A percentile compares a stretch with the other conserved stretches of the same genome.
These are phyloP conservation scores for Aspergillus melleus DNA, from an alignment of 2,329 filamentous ascomycete species.

Conservation along the genomic window DNA sequence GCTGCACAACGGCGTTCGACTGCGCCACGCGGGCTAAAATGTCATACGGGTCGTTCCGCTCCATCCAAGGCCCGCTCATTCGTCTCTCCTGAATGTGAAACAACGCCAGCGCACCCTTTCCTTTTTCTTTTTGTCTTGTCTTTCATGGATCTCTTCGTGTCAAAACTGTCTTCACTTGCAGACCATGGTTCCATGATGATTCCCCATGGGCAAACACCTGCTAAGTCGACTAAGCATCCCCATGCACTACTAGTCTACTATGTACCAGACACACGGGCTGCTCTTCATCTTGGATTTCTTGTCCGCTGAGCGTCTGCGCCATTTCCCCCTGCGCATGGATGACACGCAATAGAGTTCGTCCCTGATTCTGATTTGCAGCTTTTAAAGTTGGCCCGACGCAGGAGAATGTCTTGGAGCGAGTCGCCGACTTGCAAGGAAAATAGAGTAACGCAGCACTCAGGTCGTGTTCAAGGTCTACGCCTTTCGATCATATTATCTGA, in stretches of 20 bases:
- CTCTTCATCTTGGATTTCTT: not conserved
- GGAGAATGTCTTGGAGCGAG: not conserved
- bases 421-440: no score
- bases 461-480: no score
- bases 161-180: no score
- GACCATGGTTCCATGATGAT: no score
- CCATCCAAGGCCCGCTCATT: no score
- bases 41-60: conserved; percentile 13
- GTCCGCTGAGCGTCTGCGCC: not conserved
- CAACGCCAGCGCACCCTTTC: not conserved
- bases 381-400: not conserved
- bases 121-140: not conserved
- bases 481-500: not conserved
- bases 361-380: not conserved
- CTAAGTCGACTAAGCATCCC: no score
- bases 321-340: not conserved
- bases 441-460: no score
- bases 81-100: not conserved
- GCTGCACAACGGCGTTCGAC: conserved; percentile 4
- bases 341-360: not conserved
- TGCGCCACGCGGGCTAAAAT: conserved; percentile 5
- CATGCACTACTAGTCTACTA: not conserved
- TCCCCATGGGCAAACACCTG: no score
- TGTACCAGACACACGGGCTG: not conserved
- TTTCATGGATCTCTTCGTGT: not conserved